Evolutionary conservation across 108 stramenopile genomes (phyloP), one percentile per base, ranked within the genome.

Genomic region (Mayamaea pseudoterrestris): DNA sequence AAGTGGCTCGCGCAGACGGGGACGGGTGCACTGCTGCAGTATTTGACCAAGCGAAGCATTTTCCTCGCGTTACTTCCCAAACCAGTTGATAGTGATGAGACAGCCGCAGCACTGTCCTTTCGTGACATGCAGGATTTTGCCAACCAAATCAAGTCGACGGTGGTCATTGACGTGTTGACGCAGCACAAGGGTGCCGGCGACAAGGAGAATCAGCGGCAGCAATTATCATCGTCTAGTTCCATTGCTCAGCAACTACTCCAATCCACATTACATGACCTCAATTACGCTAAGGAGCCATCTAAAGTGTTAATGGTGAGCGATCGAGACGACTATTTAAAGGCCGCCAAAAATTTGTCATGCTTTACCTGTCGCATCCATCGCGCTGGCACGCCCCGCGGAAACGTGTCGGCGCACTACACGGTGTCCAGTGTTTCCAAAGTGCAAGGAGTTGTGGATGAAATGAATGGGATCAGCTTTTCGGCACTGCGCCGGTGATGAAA

Each of bases 401-500:
- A 78, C 29, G 46, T 83, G 16, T 73, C 89, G 32, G 63, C 89
- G 1, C 79, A 80, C 50, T 85, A 78, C 53, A 78, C 58, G 30
- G 58, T 76, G 6, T 44, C 60, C 41, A 55, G 64, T 45, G 61
- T 90, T 8, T 54, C 50, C 8, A 55, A 69, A 30, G 78, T 90
- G 8, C 50, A 73, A 51, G 80, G 76, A 29, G 76, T 85, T 6
- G 69, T 84, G 25, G 73, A 90, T 62, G 83, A 90, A 50, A 76
- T 85, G 31, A 80, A 80, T 57, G 89, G 89, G 11, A 73, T 90
- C 20, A 80, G 78, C 20, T 90, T 83, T 65, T n/a, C n/a, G n/a
- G n/a, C n/a, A n/a, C n/a, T n/a, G n/a, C n/a, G n/a, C n/a, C n/a
- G n/a, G n/a, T n/a, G n/a, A n/a, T n/a, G n/a, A n/a, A n/a, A n/a